A percentile compares a stretch with the other conserved stretches of the same genome.
Conservation (phyloP, 345 rosid species). For the Murraya paniculata region DNA sequence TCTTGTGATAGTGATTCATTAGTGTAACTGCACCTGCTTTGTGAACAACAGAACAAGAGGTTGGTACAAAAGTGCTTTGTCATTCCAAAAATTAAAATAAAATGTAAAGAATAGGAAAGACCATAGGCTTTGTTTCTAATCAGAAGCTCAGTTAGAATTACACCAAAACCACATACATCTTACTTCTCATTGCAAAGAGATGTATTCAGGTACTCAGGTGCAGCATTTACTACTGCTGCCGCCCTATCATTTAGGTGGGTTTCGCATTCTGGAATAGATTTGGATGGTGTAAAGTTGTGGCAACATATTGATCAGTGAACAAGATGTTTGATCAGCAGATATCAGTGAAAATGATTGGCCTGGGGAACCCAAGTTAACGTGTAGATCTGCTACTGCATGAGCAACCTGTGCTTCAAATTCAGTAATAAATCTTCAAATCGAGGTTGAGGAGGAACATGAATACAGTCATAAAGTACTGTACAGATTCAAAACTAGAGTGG, state of each 20-base stretch:
- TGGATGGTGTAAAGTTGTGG: neutral
- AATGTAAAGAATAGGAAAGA: too few relatives aligned
- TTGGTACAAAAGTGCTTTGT: too few relatives aligned
- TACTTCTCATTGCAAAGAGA: neutral
- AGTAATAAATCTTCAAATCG: neutral
- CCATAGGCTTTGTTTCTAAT: neutral
- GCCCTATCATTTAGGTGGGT: neutral
- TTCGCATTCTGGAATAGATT: constrained; percentile 18
- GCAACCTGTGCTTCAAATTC: neutral
- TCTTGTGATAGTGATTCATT: neutral
- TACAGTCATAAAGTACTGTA: neutral
- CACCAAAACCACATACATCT: neutral
- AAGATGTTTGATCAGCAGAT: constrained; percentile 3
- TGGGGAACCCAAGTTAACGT: constrained; percentile 9
- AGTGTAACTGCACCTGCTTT: too few relatives aligned
- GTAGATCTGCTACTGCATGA: constrained; percentile 12
- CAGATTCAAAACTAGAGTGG: neutral
- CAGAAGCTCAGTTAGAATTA: neutral
- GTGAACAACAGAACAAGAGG: too few relatives aligned
- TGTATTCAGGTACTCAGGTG: neutral
- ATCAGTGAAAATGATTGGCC: constrained; percentile 14
- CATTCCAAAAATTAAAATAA: too few relatives aligned
- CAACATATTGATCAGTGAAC: neutral
- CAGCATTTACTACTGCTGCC: neutral
- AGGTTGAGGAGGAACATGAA: neutral